Evolutionary conservation across 148 eudicot genomes (phyloP).

Genomic region (Rhododendron simsii): DNA sequence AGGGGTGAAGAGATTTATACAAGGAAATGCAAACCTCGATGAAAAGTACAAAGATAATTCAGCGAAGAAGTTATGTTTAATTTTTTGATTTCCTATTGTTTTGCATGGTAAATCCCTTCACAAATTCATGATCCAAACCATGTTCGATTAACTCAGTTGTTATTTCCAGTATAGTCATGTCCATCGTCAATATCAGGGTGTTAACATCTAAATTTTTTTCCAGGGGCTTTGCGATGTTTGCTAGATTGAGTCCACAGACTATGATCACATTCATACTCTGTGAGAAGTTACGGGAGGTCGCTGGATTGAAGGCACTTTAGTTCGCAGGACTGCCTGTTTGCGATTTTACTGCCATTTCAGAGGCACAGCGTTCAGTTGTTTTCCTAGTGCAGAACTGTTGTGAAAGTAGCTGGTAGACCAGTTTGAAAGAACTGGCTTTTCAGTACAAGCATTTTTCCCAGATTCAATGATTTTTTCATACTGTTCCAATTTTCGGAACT

Average conservation of each 20-base stretch:
- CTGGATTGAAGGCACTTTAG: constrained; percentile 72
- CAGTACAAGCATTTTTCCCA: not conserved
- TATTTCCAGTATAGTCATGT: not conserved
- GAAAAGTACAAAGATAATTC: not conserved
- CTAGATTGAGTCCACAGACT: constrained; percentile 88
- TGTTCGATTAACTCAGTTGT: not conserved
- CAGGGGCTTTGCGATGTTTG: constrained; percentile 85
- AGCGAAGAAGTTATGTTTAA: not conserved
- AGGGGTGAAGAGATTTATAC: not conserved
- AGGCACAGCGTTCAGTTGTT: not conserved
- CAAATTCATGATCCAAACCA: not conserved
- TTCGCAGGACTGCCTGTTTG: not conserved
- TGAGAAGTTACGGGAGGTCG: constrained; percentile 77
- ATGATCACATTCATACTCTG: constrained; percentile 75
- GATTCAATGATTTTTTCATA: not conserved
- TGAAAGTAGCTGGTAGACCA: not conserved
- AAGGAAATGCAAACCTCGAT: not conserved
- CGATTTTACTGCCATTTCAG: not conserved
- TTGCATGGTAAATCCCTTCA: not conserved
- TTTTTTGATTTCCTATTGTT: not conserved
- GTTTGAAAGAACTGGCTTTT: not conserved
- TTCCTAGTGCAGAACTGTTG: not conserved
- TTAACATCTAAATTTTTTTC: not conserved
- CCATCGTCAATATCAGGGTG: not conserved
- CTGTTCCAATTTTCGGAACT: not conserved